phyloP scores from a whole-genome alignment of 164 flowering plant species.

The Aristolochia fimbriata region DNA sequence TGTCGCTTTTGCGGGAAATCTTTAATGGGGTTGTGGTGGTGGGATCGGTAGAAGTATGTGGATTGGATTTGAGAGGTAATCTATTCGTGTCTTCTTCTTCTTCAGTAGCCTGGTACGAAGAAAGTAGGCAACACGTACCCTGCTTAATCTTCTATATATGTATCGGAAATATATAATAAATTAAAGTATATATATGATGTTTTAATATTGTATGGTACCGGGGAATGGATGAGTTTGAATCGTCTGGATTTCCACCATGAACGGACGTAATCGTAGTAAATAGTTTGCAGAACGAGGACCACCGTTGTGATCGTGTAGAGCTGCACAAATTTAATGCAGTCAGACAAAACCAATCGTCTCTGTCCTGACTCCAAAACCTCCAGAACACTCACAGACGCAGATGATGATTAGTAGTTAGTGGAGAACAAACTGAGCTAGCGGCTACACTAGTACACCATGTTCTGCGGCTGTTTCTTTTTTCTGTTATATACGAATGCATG shows the following conservation, averaged over 20 bases:
- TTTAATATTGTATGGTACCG: not conserved
- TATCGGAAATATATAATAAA: no score
- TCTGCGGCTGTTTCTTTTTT: no score
- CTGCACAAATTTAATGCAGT: constrained; percentile 22
- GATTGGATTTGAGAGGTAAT: constrained; percentile 33
- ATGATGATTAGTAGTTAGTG: no score
- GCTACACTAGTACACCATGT: no score
- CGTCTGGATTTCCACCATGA: constrained; percentile 29
- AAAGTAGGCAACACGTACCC: not conserved
- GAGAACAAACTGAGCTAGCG: no score
- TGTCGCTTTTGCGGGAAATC: constrained; percentile 28
- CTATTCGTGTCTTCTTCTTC: constrained; percentile 30
- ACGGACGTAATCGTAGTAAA: constrained; percentile 63
- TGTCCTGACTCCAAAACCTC: no score
- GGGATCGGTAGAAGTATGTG: constrained; percentile 25
- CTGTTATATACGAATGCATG: no score
- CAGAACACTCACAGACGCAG: no score
- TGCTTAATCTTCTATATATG: no score
- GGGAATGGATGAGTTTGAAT: not conserved
- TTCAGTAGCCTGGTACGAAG: constrained; percentile 8
- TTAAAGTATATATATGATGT: no score
- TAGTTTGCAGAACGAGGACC: constrained; percentile 50
- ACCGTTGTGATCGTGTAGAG: constrained; percentile 64
- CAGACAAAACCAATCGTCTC: not conserved
- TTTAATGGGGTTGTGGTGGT: constrained; percentile 27